These are phyloP conservation scores for Coprinopsis marcescibilis DNA, from an alignment of 768 basidiomycete genomes.

Conservation along the genomic window DNA sequence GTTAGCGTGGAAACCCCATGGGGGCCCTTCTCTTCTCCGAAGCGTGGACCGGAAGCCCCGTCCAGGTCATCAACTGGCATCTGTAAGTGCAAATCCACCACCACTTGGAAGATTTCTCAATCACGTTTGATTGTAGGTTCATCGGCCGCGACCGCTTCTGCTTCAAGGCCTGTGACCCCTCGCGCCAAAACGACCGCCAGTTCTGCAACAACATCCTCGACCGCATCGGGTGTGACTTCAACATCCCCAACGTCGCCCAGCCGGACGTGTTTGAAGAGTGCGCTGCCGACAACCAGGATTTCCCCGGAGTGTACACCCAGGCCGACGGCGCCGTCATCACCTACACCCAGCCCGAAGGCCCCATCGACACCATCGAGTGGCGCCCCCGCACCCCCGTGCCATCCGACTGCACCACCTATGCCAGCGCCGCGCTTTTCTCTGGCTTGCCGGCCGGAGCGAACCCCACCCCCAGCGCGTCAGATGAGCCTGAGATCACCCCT, in stretches of 20 bases:
- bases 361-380: slow-evolving; percentile 34
- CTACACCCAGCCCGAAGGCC: slow-evolving; percentile 36
- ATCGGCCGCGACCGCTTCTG: slow-evolving; percentile 63
- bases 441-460: slow-evolving; percentile 13
- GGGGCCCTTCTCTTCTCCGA: slow-evolving; percentile 65
- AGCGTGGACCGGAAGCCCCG: slow-evolving; percentile 38
- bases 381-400: slow-evolving; percentile 30
- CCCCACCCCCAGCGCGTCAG: too few species aligned
- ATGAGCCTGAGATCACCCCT: slow-evolving; percentile 36
- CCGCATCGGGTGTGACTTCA: slow-evolving; percentile 67
- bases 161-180: slow-evolving; percentile 66
- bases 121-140: too few species aligned
- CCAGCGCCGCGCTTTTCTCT: slow-evolving; percentile 26
- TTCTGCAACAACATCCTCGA: slow-evolving; percentile 70
- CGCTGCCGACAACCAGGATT: slow-evolving; percentile 53
- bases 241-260: slow-evolving; percentile 59
- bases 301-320: slow-evolving; percentile 46
- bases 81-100: too few species aligned
- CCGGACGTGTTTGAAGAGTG: slow-evolving; percentile 58
- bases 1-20: slow-evolving; percentile 74
- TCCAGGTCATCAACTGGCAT: slow-evolving; percentile 65
- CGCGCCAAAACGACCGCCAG: slow-evolving; percentile 36
- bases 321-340: slow-evolving; percentile 25
- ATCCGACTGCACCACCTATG: slow-evolving; percentile 32
- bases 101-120: too few species aligned